Evolutionary conservation across 495 filamentous ascomycete genomes (phyloP).

Genomic region (Penicillium arizonense): DNA sequence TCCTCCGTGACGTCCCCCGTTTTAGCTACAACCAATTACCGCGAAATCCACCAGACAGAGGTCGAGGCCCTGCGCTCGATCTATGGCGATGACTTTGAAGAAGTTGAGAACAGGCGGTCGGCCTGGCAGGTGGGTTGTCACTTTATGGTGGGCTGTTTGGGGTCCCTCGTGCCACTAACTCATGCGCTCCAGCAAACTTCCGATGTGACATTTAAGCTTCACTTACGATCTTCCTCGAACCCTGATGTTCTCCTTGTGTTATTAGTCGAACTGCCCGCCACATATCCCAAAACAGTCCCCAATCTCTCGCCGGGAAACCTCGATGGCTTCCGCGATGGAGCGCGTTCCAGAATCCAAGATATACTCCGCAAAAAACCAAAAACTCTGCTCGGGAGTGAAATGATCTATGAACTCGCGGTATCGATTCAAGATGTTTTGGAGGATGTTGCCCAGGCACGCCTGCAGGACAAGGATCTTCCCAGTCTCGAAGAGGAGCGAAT

Average conservation of each 20-base stretch:
- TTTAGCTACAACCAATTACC: slow-evolving; percentile 61
- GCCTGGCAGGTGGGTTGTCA: slow-evolving; percentile 76
- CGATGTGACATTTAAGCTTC: slow-evolving; percentile 77
- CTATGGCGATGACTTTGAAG: slow-evolving; percentile 85
- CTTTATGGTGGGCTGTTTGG: neutral
- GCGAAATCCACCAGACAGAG: slow-evolving; percentile 83
- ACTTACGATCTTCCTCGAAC: slow-evolving; percentile 68
- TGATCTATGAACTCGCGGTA: slow-evolving; percentile 86
- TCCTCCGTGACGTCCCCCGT: slow-evolving; percentile 27
- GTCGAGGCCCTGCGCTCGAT: slow-evolving; percentile 84
- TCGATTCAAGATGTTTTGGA: slow-evolving; percentile 85
- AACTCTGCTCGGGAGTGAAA: slow-evolving; percentile 71
- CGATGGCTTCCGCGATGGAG: slow-evolving; percentile 60
- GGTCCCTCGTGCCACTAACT: neutral
- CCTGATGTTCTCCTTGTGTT: slow-evolving; percentile 62
- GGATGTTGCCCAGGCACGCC: slow-evolving; percentile 73
- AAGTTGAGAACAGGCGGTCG: slow-evolving; percentile 65
- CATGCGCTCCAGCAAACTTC: slow-evolving; percentile 57
- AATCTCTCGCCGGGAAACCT: slow-evolving; percentile 65
- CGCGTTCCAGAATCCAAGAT: slow-evolving; percentile 64
- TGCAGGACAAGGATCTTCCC: slow-evolving; percentile 69
- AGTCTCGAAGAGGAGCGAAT: slow-evolving; percentile 90
- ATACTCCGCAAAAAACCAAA: slow-evolving; percentile 69
- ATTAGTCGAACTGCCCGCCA: slow-evolving; percentile 75
- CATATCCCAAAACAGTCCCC: slow-evolving; percentile 87